Conservation (phyloP, 345 rosid genomes). For the Durio zibethinus region DNA sequence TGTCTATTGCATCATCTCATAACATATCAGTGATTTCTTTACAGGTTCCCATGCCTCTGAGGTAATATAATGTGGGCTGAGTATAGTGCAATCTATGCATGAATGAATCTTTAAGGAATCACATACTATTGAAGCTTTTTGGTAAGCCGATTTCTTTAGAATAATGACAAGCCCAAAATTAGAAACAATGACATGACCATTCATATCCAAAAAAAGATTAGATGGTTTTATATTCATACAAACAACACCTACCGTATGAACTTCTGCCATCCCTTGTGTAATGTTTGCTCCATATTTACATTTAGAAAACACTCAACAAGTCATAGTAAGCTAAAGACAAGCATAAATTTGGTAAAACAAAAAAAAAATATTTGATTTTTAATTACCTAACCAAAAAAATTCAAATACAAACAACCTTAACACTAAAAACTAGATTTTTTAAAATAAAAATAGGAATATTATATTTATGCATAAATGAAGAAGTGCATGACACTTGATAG, state of each 20-base stretch:
- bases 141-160: slow-evolving; percentile 81
- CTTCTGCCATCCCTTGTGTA: slow-evolving; percentile 92
- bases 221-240: slow-evolving; percentile 97
- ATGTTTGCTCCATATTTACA: slow-evolving; percentile 95
- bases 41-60: slow-evolving; percentile 99
- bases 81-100: slow-evolving; percentile 82
- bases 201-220: slow-evolving; percentile 80
- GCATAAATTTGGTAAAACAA: neutral
- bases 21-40: slow-evolving; percentile 78
- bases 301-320: slow-evolving; percentile 21
- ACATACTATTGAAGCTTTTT: slow-evolving; percentile 57
- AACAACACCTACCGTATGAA: slow-evolving; percentile 94
- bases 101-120: slow-evolving; percentile 68
- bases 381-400: neutral
- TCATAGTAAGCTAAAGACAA: slow-evolving; percentile 13
- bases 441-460: neutral
- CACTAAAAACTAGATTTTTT: neutral
- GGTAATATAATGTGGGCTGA: slow-evolving; percentile 87
- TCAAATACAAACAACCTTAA: neutral
- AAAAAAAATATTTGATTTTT: neutral
- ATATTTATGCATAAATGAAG: neutral
- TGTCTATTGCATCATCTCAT: slow-evolving; percentile 91
- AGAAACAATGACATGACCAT: slow-evolving; percentile 87
- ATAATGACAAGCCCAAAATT: slow-evolving; percentile 89
- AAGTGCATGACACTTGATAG: too few relatives aligned